Evolutionary conservation across 768 basidiomycete genomes (phyloP).

Genomic region (Boletellus emodensis): DNA sequence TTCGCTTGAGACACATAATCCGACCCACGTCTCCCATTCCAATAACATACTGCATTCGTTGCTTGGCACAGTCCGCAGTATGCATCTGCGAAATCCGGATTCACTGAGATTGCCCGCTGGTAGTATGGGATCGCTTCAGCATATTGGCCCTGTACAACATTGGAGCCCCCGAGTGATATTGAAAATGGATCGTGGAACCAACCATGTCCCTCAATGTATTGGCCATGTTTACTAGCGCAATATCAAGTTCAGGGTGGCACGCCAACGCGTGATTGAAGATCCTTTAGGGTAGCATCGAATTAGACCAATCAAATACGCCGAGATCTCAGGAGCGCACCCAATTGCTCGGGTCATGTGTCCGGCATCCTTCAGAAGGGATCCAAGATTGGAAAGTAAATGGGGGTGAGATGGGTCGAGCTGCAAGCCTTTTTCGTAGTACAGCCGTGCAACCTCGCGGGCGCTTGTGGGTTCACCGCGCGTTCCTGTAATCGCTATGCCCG

Average conservation of each 20-base stretch:
- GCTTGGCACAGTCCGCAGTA: conserved; percentile 46
- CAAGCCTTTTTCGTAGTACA: conserved; percentile 45
- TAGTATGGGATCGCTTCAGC: conserved; percentile 46
- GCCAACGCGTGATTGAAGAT: conserved; percentile 39
- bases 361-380: conserved; percentile 48
- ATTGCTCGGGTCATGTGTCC: conserved; percentile 42
- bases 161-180: neutral
- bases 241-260: conserved; percentile 44
- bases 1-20: conserved; percentile 4
- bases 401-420: conserved; percentile 44
- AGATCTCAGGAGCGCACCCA: conserved; percentile 26
- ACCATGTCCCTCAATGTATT: conserved; percentile 50
- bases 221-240: conserved; percentile 49
- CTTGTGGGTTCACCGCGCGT: conserved; percentile 19
- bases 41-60: conserved; percentile 45
- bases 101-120: conserved; percentile 38
- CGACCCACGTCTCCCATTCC: conserved; percentile 35
- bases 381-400: conserved; percentile 48
- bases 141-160: conserved; percentile 32
- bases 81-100: conserved; percentile 45
- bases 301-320: conserved; percentile 1
- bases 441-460: conserved; percentile 36
- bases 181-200: conserved; percentile 3
- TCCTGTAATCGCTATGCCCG: conserved; percentile 18
- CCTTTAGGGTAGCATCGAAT: conserved; percentile 17